Percentiles rank a stretch among this genome's conserved stretches.
Evolutionary conservation across 106 monocot genomes (phyloP).

Genomic region (Phalaenopsis aphrodite): DNA sequence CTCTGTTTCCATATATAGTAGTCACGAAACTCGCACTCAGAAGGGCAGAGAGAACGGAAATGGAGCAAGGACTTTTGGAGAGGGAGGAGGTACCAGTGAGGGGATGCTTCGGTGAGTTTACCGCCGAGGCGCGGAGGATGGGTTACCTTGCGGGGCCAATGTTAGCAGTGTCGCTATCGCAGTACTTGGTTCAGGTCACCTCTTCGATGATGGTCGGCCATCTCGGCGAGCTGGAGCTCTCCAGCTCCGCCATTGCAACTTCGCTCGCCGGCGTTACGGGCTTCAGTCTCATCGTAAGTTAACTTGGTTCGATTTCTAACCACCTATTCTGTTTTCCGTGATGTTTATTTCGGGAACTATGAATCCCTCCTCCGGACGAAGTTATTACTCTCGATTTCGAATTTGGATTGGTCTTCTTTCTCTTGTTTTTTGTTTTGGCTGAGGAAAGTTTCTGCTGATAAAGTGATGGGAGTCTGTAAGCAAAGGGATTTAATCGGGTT

Average conservation of each 20-base stretch:
- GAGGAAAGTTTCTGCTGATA: background rate
- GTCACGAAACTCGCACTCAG: too few species aligned
- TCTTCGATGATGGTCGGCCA: slow-evolving; percentile 63
- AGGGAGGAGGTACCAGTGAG: slow-evolving; percentile 3
- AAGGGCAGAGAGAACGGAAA: background rate
- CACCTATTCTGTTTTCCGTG: background rate
- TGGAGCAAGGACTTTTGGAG: slow-evolving; percentile 18
- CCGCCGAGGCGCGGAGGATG: slow-evolving; percentile 24
- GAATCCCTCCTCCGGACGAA: background rate
- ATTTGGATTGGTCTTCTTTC: background rate
- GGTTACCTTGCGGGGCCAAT: slow-evolving; percentile 36
- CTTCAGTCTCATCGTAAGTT: slow-evolving; percentile 49
- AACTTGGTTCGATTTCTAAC: background rate
- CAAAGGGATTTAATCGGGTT: too few species aligned
- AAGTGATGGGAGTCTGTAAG: background rate
- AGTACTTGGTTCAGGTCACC: slow-evolving; percentile 36
- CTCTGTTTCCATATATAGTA: too few species aligned
- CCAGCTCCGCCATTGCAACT: slow-evolving; percentile 45
- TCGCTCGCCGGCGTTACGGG: slow-evolving; percentile 47
- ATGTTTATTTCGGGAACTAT: background rate
- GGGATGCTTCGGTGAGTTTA: slow-evolving; percentile 1
- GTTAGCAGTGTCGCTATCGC: slow-evolving; percentile 33
- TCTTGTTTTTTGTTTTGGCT: background rate
- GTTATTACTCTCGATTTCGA: background rate
- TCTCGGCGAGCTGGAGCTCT: slow-evolving; percentile 42